These are phyloP conservation scores for Stachybotrys elegans DNA, from an alignment of 2,329 filamentous ascomycete genomes.

Conservation along the genomic window DNA sequence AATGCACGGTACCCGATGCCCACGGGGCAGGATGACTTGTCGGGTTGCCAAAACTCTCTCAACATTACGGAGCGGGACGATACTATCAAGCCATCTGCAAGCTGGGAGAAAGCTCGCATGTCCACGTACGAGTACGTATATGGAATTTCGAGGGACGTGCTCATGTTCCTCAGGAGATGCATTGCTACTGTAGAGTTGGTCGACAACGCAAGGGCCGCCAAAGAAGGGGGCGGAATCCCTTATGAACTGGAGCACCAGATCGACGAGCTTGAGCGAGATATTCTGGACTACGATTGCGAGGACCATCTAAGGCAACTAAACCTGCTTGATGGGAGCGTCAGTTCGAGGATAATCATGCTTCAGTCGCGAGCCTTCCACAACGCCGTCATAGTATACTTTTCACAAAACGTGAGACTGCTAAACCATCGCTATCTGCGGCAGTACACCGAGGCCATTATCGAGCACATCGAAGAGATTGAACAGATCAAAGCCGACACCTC, in stretches of 20 bases:
- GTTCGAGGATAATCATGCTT: constrained; percentile 8
- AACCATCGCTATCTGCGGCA: constrained; percentile 12
- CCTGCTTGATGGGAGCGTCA: constrained; percentile 6
- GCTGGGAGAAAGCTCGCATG: no score
- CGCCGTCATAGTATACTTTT: constrained; percentile 19
- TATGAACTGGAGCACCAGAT: constrained; percentile 3
- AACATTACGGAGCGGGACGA: neutral
- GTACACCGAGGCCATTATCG: constrained; percentile 12
- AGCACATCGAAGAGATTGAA: constrained; percentile 16
- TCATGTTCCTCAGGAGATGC: neutral
- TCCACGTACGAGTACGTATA: neutral
- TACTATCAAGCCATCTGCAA: neutral
- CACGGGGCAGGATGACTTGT: neutral
- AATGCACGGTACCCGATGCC: neutral
- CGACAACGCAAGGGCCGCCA: neutral
- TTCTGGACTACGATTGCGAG: constrained; percentile 8
- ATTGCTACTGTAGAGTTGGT: neutral
- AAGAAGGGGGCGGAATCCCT: neutral
- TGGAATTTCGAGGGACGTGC: neutral
- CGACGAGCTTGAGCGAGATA: constrained; percentile 8
- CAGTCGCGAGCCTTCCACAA: constrained; percentile 17
- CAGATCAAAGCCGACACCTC: constrained; percentile 12
- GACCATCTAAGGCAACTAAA: constrained; percentile 4
- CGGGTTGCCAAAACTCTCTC: neutral
- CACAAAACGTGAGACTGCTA: constrained; percentile 12